These are phyloP conservation scores for Saturnispora dispora DNA, from an alignment of 805 yeast genomes.

Conservation along the genomic window DNA sequence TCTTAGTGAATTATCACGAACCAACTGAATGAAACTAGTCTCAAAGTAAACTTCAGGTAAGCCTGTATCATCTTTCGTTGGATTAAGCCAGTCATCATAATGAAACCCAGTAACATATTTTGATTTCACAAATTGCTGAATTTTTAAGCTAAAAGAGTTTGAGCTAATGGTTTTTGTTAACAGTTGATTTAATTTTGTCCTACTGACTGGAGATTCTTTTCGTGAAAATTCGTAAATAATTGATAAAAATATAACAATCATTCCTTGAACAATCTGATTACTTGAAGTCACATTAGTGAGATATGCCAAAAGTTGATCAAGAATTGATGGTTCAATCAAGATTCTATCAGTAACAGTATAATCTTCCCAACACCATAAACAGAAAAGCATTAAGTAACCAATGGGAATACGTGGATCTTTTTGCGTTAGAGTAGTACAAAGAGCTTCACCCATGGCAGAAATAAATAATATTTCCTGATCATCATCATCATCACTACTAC, in stretches of 20 bases:
- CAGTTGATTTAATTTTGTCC: constrained; percentile 52
- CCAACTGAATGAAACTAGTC: constrained; percentile 47
- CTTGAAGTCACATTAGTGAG: constrained; percentile 37
- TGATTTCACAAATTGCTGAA: constrained; percentile 62
- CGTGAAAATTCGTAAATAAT: constrained; percentile 69
- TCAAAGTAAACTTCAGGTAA: constrained; percentile 77
- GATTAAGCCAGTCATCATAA: constrained; percentile 39
- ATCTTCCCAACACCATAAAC: constrained; percentile 73
- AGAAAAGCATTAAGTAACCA: constrained; percentile 67
- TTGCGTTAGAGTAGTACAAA: constrained; percentile 52
- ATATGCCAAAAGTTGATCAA: constrained; percentile 60
- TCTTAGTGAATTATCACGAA: constrained; percentile 61
- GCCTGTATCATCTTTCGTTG: constrained; percentile 70
- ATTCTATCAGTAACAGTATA: constrained; percentile 67
- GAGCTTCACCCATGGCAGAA: constrained; percentile 68
- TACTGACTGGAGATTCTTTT: constrained; percentile 48
- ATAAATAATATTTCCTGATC: constrained; percentile 43
- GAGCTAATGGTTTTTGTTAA: constrained; percentile 68
- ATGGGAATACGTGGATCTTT: constrained; percentile 67
- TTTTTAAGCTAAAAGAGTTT: constrained; percentile 66
- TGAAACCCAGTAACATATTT: constrained; percentile 47
- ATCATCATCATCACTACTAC: constrained; percentile 57
- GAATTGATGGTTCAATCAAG: constrained; percentile 53
- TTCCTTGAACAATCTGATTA: constrained; percentile 49
- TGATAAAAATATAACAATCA: constrained; percentile 65